These are phyloP conservation scores for Stephanodiscus minutulus DNA, from an alignment of 108 stramenopile species.

Conservation along the genomic window DNA sequence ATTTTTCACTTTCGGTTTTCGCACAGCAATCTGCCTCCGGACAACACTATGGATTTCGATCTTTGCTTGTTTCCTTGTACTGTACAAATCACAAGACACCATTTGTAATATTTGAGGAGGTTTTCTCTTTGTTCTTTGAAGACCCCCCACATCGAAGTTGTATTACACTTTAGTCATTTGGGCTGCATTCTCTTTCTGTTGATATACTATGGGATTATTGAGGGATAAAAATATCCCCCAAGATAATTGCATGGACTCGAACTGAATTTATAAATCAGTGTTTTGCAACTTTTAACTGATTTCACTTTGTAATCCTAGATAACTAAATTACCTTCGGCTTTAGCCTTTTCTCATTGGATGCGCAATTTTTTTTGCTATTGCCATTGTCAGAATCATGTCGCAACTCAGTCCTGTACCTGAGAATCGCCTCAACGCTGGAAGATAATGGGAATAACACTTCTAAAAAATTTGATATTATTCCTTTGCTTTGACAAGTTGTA, in stretches of 20 bases:
- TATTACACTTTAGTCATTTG: neutral
- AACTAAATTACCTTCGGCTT: neutral
- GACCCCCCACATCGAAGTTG: neutral
- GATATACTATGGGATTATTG: neutral
- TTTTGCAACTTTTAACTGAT: too few species aligned
- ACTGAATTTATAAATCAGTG: too few species aligned
- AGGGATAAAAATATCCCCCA: too few species aligned
- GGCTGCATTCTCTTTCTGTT: neutral
- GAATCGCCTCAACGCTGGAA: slow-evolving; percentile 11
- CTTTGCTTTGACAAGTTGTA: slow-evolving; percentile 14
- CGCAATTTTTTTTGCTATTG: neutral
- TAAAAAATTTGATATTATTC: slow-evolving; percentile 19
- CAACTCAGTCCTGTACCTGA: slow-evolving; percentile 2
- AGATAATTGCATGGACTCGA: too few species aligned
- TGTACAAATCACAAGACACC: neutral
- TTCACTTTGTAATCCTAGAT: too few species aligned
- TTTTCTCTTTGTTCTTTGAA: neutral
- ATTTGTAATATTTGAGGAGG: neutral
- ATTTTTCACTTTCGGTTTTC: neutral
- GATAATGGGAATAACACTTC: slow-evolving; percentile 24
- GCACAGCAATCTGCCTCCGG: neutral
- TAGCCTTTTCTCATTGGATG: neutral
- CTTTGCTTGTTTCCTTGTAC: neutral
- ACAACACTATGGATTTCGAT: neutral
- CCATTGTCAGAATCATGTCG: slow-evolving; percentile 1